Evolutionary conservation across 2,329 filamentous ascomycete species (phyloP), one percentile per base, ranked within the genome.

Genomic region (Huntiella moniliformis): DNA sequence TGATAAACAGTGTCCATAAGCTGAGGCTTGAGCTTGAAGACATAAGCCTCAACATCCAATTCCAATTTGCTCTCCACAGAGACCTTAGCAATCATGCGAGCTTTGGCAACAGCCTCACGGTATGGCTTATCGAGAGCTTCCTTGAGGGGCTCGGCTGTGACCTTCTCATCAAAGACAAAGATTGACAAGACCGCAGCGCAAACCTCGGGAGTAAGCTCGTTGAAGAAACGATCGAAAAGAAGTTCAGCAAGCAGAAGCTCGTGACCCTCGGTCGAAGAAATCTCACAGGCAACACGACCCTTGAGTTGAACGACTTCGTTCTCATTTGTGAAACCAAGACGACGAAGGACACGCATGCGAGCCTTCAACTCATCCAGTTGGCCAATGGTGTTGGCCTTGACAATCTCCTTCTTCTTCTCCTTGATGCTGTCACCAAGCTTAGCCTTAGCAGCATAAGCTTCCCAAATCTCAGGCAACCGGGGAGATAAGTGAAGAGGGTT

Each of bases 151-250:
- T 75, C 67, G 10, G 87, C 77, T 55, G 88, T 82, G 41, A 83
- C 78, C 68, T 92, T 94, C 64, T 98, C 91, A 58, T 98, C 92
- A 54, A 96, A 95, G 53, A 98, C 91, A 64, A 98, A 96, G 57
- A 84, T 87, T 55, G 84, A 92, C 49, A 98, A 70, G 4, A 87
- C 76, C 0, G 88, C 74, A 1, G 91, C 91, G 55, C 80, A 83
- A 53, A 88, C 73, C 60, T 96, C 88, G 0, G 91, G 86, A 0
- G 78, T 78, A 38, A 96, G 67, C 57, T 95, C 87, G 59, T 96
- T 98, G 72, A 98, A 98, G 70, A 95, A 96, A 35, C 87, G 77
- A 61, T 96, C 92, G 63, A 98, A 96, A 1, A 98, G 72, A 22
- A 98, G 70, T 61, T 98, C 91, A 10, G 83, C 86, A 4, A 98